phyloP scores from a whole-genome alignment of 306 rosid species.

The Cotoneaster glaucophyllus region DNA sequence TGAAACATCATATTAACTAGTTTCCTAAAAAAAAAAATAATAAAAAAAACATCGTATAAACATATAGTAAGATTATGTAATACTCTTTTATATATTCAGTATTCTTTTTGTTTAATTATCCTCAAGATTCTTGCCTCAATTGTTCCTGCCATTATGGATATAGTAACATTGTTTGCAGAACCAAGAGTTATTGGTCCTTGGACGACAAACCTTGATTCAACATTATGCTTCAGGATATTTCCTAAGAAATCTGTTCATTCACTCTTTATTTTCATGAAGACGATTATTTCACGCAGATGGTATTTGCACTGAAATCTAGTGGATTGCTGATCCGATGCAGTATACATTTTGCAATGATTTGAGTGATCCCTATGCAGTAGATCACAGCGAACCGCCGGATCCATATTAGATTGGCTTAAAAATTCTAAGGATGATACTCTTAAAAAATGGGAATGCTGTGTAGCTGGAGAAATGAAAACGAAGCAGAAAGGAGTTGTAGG shows the following conservation, averaged over 20 bases:
- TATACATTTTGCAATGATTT: conserved; percentile 73
- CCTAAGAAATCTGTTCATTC: too few species aligned
- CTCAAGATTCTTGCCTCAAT: background rate
- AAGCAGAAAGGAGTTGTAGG: conserved; percentile 64
- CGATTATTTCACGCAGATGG: conserved; percentile 26
- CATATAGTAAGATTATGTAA: too few species aligned
- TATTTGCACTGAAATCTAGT: conserved; percentile 9
- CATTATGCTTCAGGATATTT: background rate
- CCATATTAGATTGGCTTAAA: conserved; percentile 69
- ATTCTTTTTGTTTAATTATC: background rate
- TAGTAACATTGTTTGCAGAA: conserved; percentile 36
- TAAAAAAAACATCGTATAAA: too few species aligned
- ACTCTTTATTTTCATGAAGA: background rate
- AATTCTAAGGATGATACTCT: conserved; percentile 59
- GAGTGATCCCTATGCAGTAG: conserved; percentile 77
- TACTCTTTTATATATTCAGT: background rate
- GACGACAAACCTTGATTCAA: conserved; percentile 61
- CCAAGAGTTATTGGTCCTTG: conserved; percentile 78
- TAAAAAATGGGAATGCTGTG: conserved; percentile 66
- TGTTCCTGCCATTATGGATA: background rate
- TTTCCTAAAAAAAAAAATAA: too few species aligned
- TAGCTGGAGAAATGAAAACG: conserved; percentile 52
- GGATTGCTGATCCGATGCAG: conserved; percentile 26
- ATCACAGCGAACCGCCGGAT: conserved; percentile 41
- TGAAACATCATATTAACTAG: too few species aligned